These are phyloP conservation scores for Cephalotrichum gorgonifer DNA, from an alignment of 2,329 filamentous ascomycete genomes.

Conservation along the genomic window DNA sequence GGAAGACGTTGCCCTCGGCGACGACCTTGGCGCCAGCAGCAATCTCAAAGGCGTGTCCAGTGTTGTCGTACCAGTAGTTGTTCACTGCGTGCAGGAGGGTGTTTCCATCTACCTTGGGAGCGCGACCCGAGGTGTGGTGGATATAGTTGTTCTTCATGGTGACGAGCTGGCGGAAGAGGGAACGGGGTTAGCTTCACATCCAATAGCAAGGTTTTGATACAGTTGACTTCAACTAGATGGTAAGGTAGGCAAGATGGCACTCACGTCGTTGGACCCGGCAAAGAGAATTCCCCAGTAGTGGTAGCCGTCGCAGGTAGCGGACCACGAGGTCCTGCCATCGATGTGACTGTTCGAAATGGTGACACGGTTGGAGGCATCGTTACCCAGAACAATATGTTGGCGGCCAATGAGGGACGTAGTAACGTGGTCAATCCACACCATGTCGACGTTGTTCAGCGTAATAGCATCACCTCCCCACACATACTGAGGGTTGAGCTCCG, in stretches of 20 bases:
- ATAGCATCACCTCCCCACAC: constrained; percentile 52
- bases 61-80: constrained; percentile 49
- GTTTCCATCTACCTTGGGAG: constrained; percentile 46
- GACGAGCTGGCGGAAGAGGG: constrained; percentile 20
- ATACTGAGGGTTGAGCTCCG: constrained; percentile 44
- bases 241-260: neutral
- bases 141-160: constrained; percentile 53
- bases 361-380: constrained; percentile 39
- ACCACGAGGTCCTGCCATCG: constrained; percentile 42
- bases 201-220: neutral
- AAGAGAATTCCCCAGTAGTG: constrained; percentile 53
- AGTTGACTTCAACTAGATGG: too few species aligned
- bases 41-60: constrained; percentile 48
- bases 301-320: constrained; percentile 45
- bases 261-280: constrained; percentile 37
- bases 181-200: neutral
- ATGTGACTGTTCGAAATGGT: constrained; percentile 52
- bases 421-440: constrained; percentile 42
- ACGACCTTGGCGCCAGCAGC: constrained; percentile 32
- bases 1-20: constrained; percentile 48
- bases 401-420: constrained; percentile 48
- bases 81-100: constrained; percentile 48
- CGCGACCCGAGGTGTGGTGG: constrained; percentile 45
- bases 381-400: constrained; percentile 50
- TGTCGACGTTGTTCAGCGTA: constrained; percentile 34